These are phyloP conservation scores for Micractinium conductrix DNA, from an alignment of 139 green algal genomes.

Conservation along the genomic window DNA sequence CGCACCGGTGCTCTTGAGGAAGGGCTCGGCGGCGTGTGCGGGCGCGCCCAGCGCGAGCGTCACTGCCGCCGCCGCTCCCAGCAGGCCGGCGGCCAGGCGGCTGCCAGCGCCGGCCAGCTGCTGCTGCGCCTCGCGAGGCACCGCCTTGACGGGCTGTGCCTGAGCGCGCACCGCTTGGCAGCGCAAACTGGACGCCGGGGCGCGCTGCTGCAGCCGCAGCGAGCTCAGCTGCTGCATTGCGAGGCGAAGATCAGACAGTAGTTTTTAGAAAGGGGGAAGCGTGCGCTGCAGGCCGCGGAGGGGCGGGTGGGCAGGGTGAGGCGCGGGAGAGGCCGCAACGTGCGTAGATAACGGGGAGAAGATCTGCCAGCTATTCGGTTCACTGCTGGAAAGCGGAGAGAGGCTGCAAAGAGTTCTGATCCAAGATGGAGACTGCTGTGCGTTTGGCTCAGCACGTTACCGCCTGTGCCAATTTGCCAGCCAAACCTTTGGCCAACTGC, in stretches of 20 bases:
- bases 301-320: not conserved
- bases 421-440: too few species aligned
- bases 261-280: not conserved
- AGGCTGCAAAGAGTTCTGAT: too few species aligned
- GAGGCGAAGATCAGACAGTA: too few species aligned
- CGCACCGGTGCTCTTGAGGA: slow-evolving; percentile 46
- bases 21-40: slow-evolving; percentile 26
- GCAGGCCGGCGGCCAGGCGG: slow-evolving; percentile 20
- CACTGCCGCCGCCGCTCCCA: slow-evolving; percentile 31
- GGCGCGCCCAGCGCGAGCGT: slow-evolving; percentile 20
- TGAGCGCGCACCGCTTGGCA: not conserved
- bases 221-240: too few species aligned
- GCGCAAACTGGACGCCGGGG: not conserved
- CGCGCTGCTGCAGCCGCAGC: slow-evolving; percentile 1
- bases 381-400: too few species aligned
- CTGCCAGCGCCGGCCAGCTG: not conserved
- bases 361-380: too few species aligned
- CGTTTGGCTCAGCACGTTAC: too few species aligned
- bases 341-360: too few species aligned
- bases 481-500: too few species aligned
- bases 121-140: slow-evolving; percentile 23
- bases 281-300: not conserved
- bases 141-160: not conserved
- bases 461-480: too few species aligned
- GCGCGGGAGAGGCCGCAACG: not conserved